Conservation (phyloP, 495 filamentous ascomycete species). For the Penicillium argentinense region DNA sequence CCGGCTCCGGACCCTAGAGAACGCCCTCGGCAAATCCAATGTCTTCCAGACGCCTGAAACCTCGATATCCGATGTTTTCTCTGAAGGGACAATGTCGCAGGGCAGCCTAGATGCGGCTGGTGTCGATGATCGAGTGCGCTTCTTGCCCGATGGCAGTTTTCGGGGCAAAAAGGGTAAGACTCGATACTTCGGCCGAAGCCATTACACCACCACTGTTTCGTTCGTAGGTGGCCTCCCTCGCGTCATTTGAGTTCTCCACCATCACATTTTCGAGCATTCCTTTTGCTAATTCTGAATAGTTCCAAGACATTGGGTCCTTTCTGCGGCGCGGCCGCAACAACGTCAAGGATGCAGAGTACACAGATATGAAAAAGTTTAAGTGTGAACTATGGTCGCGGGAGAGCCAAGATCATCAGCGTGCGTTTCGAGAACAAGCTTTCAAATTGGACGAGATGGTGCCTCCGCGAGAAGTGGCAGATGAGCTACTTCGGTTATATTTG, state of each 20-base stretch:
- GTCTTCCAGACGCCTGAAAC: conserved; percentile 29
- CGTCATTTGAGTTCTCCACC: not conserved
- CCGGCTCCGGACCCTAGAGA: conserved; percentile 32
- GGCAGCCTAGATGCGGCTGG: conserved; percentile 26
- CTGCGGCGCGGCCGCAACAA: conserved; percentile 38
- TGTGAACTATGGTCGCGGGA: conserved; percentile 34
- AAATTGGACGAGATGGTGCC: conserved; percentile 47
- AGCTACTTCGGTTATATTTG: conserved; percentile 55
- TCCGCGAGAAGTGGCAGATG: conserved; percentile 48
- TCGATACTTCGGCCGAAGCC: conserved; percentile 49
- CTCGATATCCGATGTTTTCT: conserved; percentile 23
- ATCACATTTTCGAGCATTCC: no score
- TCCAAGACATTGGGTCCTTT: conserved; percentile 46
- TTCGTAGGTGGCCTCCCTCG: conserved; percentile 36
- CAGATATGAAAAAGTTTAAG: conserved; percentile 35
- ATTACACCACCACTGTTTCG: conserved; percentile 42
- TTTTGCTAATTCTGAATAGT: conserved; percentile 34
- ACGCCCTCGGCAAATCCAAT: conserved; percentile 25
- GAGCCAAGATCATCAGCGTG: conserved; percentile 34
- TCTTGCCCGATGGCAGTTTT: conserved; percentile 37
- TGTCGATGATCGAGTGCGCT: conserved; percentile 32
- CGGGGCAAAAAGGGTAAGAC: conserved; percentile 50
- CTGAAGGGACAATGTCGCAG: conserved; percentile 16
- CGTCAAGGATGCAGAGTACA: conserved; percentile 29
- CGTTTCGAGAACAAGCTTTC: conserved; percentile 42